Evolutionary conservation across 441 rosid genomes (phyloP).

Genomic region (Gossypium schwendimanii): DNA sequence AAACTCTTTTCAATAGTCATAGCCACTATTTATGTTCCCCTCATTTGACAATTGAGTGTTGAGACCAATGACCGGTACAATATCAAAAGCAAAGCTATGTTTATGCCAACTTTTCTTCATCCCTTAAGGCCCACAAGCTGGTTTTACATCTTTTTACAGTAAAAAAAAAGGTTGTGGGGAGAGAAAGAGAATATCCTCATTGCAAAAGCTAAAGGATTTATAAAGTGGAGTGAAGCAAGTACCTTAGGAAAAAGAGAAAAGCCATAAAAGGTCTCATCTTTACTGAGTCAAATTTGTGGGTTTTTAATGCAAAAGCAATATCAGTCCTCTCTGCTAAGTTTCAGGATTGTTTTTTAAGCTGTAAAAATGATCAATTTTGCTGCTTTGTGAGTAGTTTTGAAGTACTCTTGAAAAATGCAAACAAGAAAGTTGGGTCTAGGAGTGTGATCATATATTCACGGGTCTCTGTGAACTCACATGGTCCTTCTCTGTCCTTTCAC

Average conservation of each 20-base stretch:
- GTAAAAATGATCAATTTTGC: slow-evolving; percentile 28
- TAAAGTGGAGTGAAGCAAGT: slow-evolving; percentile 19
- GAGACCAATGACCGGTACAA: slow-evolving; percentile 10
- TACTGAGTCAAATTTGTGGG: slow-evolving; percentile 19
- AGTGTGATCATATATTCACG: slow-evolving; percentile 21
- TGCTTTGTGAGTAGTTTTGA: slow-evolving; percentile 17
- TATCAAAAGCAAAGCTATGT: slow-evolving; percentile 1
- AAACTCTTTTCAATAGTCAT: not conserved
- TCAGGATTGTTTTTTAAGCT: slow-evolving; percentile 26
- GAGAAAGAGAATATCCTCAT: slow-evolving; percentile 23
- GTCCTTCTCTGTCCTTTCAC: not conserved
- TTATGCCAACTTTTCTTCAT: slow-evolving; percentile 12
- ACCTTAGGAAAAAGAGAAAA: slow-evolving; percentile 4
- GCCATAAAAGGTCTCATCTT: slow-evolving; percentile 29
- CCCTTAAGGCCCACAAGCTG: slow-evolving; percentile 37
- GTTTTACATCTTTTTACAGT: slow-evolving; percentile 35
- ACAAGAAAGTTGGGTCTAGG: slow-evolving; percentile 40
- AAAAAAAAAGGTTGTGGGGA: slow-evolving; percentile 12
- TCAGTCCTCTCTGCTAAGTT: slow-evolving; percentile 18
- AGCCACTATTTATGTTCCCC: not conserved
- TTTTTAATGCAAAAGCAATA: slow-evolving; percentile 3
- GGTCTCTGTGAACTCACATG: slow-evolving; percentile 23
- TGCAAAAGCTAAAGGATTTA: slow-evolving; percentile 31
- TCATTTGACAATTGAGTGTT: slow-evolving; percentile 19
- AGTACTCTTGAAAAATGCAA: slow-evolving; percentile 24